Percentiles rank a stretch among this genome's conserved stretches.
These are phyloP conservation scores for Hypericum androsaemum DNA, from an alignment of 345 rosid species.

Conservation along the genomic window DNA sequence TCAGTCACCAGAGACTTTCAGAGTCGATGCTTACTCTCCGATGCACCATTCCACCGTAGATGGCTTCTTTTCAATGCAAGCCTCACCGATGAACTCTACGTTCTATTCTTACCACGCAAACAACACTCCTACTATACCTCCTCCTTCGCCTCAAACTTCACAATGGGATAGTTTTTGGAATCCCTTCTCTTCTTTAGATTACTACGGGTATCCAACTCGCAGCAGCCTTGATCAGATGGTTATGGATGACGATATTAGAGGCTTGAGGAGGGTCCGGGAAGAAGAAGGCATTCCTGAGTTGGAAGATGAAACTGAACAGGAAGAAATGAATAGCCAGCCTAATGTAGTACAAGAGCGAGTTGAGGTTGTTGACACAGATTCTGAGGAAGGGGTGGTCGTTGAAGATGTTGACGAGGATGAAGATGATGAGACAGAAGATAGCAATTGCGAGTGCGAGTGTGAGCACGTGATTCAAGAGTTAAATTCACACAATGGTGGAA, in stretches of 20 bases:
- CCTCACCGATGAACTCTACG: conserved; percentile 39
- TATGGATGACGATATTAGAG: conserved; percentile 68
- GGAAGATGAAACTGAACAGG: conserved; percentile 66
- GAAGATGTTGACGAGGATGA: conserved; percentile 60
- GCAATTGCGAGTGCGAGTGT: conserved; percentile 12
- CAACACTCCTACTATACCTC: conserved; percentile 50
- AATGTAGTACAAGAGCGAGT: conserved; percentile 26
- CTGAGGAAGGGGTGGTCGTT: conserved; percentile 56
- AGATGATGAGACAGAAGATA: conserved; percentile 24
- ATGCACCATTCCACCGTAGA: conserved; percentile 40
- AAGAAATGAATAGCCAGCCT: conserved; percentile 29
- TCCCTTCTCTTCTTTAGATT: conserved; percentile 82
- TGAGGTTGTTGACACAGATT: conserved; percentile 21
- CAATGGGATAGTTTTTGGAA: conserved; percentile 98
- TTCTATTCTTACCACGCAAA: conserved; percentile 35
- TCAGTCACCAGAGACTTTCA: conserved; percentile 57
- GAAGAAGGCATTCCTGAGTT: conserved; percentile 91
- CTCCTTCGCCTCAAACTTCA: conserved; percentile 79
- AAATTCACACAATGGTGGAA: conserved; percentile 33
- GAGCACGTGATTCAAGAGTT: conserved; percentile 26
- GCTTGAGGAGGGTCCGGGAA: conserved; percentile 79
- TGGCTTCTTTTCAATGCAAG: conserved; percentile 52
- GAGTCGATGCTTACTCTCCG: conserved; percentile 58
- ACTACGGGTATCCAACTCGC: conserved; percentile 54
- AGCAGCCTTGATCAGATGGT: conserved; percentile 49